Evolutionary conservation across 768 basidiomycete genomes (phyloP), one percentile per base, ranked within the genome.

Genomic region (Boletus speciosus): DNA sequence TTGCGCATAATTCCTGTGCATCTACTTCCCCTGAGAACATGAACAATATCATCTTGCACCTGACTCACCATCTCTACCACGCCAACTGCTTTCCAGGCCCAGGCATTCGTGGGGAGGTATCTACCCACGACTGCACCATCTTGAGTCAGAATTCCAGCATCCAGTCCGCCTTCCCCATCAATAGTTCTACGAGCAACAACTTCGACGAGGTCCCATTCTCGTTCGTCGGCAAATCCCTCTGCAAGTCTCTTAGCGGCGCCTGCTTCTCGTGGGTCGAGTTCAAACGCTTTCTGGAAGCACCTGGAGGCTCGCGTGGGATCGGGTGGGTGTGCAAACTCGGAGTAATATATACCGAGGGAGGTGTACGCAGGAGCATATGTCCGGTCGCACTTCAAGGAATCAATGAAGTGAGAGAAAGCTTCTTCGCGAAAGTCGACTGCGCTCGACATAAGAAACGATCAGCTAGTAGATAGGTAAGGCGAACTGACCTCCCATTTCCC

Each of bases 41-140:
- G n/a, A 41, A 51, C 21, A 12, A 39, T 27, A 16, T 7, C 15
- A 19, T 29, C 57, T 61, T 49, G 45, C 34, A 45, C 15, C 21
- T 21, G 41, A 74, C 87, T 70, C 63, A 94, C 96, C 73, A 95
- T 73, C 68, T 95, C 93, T 2, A 94, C 94, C 1, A 92, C 83
- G 1, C 93, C 97, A 35, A 93, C 72, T 21, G 94, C 95, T 71
- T 97, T 98, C 95, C 96, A 99, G 4, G 97, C 97, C 97, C 97
- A 99, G 8, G 87, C 81, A 62, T 96, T 94, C 36, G 83, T 84
- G 0, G 90, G 87, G 40, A 83, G 75, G 66, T 85, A 85, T 60
- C 81, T 75, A 3, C 70, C 66, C 5, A 73, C 66, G n/a, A 71
- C 68, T 4, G 66, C 66, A 11, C 66, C 66, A 45, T 79, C 78